These are phyloP conservation scores for Quercus phellos DNA, from an alignment of 331 rosid genomes.

Conservation along the genomic window DNA sequence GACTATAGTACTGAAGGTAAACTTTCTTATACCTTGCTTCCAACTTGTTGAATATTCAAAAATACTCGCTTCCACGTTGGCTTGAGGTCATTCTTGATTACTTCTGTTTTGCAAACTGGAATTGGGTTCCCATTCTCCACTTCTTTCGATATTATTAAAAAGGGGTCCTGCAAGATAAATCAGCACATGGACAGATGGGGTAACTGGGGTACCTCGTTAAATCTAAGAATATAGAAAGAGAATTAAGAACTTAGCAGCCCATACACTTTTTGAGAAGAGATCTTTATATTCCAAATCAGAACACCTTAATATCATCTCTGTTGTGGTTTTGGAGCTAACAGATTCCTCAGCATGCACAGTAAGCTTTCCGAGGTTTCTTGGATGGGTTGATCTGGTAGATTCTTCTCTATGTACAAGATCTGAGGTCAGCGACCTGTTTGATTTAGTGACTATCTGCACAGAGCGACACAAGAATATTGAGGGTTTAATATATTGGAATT, in stretches of 20 bases:
- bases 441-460: constrained; percentile 76
- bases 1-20: background rate
- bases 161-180: constrained; percentile 69
- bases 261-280: constrained; percentile 92
- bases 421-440: constrained; percentile 55
- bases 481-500: constrained; percentile 12
- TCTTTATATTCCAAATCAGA: constrained; percentile 86
- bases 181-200: constrained; percentile 14
- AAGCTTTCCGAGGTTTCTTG: constrained; percentile 58
- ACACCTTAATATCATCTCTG: constrained; percentile 75
- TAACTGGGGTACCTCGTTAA: constrained; percentile 9
- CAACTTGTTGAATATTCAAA: constrained; percentile 87
- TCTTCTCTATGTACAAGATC: constrained; percentile 64
- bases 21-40: constrained; percentile 70
- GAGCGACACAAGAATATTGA: constrained; percentile 22
- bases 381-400: constrained; percentile 40
- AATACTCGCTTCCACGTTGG: constrained; percentile 81
- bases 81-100: constrained; percentile 69
- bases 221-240: constrained; percentile 17
- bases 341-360: constrained; percentile 78
- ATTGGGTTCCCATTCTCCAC: constrained; percentile 62
- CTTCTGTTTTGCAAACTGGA: constrained; percentile 95
- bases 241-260: constrained; percentile 24
- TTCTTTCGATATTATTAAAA: constrained; percentile 68
- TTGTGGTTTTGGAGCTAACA: constrained; percentile 68